phyloP scores from a whole-genome alignment of 495 filamentous ascomycete genomes.

The Penicillium riverlandense region DNA sequence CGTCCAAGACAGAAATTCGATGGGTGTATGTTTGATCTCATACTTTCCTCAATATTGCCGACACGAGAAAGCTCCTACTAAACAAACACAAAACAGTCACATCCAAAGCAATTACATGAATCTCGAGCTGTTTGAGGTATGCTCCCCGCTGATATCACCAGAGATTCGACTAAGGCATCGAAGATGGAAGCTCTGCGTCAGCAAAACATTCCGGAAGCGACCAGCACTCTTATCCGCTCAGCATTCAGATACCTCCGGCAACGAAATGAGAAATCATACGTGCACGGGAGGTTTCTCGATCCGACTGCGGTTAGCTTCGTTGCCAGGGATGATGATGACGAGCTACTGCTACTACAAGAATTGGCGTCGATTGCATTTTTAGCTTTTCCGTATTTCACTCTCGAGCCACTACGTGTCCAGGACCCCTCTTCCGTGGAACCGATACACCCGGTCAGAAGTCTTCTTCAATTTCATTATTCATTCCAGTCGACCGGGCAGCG shows the following conservation, averaged over 20 bases:
- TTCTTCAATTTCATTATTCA: conserved; percentile 5
- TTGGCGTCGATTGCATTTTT: conserved; percentile 3
- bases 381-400: conserved; percentile 1
- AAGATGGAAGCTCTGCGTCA: conserved; percentile 1
- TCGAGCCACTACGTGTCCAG: background rate
- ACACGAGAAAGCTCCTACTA: background rate
- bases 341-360: background rate
- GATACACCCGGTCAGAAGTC: conserved; percentile 4
- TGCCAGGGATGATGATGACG: background rate
- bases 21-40: conserved; percentile 1
- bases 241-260: background rate
- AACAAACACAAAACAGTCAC: background rate
- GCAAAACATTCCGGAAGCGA: conserved; percentile 1
- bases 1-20: background rate
- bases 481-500: background rate
- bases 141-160: background rate
- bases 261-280: conserved; percentile 1
- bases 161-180: background rate
- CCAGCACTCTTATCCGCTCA: background rate
- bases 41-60: background rate
- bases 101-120: background rate
- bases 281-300: conserved; percentile 3
- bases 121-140: background rate
- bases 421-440: background rate
- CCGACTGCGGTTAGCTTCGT: conserved; percentile 1